These are phyloP conservation scores for Backusella liffmaniae DNA, from an alignment of 192 early-diverging fungal genomes.

Conservation along the genomic window DNA sequence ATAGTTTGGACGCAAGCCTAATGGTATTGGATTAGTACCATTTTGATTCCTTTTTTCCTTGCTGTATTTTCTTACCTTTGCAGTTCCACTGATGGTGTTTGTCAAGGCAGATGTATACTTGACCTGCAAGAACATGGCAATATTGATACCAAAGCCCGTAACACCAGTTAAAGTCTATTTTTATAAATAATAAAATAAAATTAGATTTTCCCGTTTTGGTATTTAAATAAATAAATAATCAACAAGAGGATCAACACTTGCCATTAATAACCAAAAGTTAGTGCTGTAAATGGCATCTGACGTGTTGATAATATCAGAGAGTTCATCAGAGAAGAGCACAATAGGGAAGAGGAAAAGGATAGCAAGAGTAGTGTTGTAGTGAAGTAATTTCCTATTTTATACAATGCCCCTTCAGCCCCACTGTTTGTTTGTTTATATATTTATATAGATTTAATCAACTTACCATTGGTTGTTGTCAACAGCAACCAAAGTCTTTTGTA, in stretches of 20 bases:
- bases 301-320: constrained; percentile 43
- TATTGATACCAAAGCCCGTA: constrained; percentile 66
- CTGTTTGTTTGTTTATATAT: neutral
- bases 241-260: constrained; percentile 1
- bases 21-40: neutral
- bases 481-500: constrained; percentile 59
- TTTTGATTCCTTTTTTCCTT: neutral
- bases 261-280: constrained; percentile 62
- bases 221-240: neutral
- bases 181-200: neutral
- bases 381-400: constrained; percentile 52
- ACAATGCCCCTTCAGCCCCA: neutral
- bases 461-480: constrained; percentile 71
- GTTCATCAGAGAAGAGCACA: constrained; percentile 58
- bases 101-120: constrained; percentile 68
- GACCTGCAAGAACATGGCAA: constrained; percentile 70
- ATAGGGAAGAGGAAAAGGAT: constrained; percentile 57
- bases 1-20: constrained; percentile 62
- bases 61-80: constrained; percentile 36
- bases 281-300: constrained; percentile 48
- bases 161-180: constrained; percentile 51
- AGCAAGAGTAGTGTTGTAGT: constrained; percentile 65
- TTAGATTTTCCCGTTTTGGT: neutral
- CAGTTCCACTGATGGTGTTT: constrained; percentile 69
- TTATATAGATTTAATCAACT: neutral